These are phyloP conservation scores for Quillaja saponaria DNA, from an alignment of 306 rosid genomes.

Conservation along the genomic window DNA sequence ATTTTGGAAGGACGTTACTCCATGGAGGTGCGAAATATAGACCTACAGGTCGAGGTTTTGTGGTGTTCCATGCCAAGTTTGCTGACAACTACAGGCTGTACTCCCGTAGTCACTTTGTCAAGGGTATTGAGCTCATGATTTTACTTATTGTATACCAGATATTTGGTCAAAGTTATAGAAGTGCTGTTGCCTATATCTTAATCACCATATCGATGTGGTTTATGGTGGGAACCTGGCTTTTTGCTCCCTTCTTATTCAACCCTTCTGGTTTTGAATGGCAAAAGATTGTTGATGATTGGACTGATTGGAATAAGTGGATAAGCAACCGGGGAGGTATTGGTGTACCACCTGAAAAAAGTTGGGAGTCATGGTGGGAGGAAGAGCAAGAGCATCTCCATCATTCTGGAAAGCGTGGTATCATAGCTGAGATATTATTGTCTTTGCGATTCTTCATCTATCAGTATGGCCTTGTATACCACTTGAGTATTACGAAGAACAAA, in stretches of 20 bases:
- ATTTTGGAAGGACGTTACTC: slow-evolving; percentile 94
- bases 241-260: slow-evolving; percentile 95
- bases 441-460: slow-evolving; percentile 93
- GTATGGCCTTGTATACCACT: slow-evolving; percentile 93
- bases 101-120: slow-evolving; percentile 97
- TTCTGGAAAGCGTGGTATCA: slow-evolving; percentile 83
- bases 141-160: slow-evolving; percentile 88
- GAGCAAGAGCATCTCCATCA: slow-evolving; percentile 91
- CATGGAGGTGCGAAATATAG: slow-evolving; percentile 98
- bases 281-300: slow-evolving; percentile 98
- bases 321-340: slow-evolving; percentile 94
- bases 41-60: slow-evolving; percentile 95
- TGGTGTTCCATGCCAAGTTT: slow-evolving; percentile 97
- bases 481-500: slow-evolving; percentile 58
- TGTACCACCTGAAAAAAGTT: slow-evolving; percentile 88
- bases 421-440: slow-evolving; percentile 74
- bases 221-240: slow-evolving; percentile 98
- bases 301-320: slow-evolving; percentile 99
- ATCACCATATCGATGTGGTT: slow-evolving; percentile 94
- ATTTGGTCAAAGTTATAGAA: slow-evolving; percentile 72
- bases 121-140: slow-evolving; percentile 92
- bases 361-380: slow-evolving; percentile 99
- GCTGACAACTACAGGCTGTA: slow-evolving; percentile 96
- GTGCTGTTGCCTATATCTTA: slow-evolving; percentile 79
- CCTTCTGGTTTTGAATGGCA: slow-evolving; percentile 99